Percentiles rank a stretch among this genome's conserved stretches.
phyloP scores from a whole-genome alignment of 345 rosid species.

The Camelina neglecta region DNA sequence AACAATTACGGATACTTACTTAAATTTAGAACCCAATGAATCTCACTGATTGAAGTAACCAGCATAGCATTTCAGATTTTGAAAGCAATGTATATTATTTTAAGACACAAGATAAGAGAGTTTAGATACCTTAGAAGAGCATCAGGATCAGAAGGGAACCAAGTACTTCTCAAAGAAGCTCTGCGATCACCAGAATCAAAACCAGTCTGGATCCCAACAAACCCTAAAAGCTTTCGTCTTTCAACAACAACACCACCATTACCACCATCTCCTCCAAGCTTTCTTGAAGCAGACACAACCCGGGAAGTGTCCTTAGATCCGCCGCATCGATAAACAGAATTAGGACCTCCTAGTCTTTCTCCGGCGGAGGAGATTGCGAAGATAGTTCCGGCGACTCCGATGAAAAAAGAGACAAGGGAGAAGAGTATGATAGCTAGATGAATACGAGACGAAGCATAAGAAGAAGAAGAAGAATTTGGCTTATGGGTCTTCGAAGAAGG shows the following conservation, averaged over 20 bases:
- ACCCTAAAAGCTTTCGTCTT: slow-evolving; percentile 71
- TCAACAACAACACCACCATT: slow-evolving; percentile 49
- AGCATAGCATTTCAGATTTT: background rate
- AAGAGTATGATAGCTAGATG: slow-evolving; percentile 54
- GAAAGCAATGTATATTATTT: slow-evolving; percentile 17
- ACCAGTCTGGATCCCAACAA: slow-evolving; percentile 83
- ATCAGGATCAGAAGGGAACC: slow-evolving; percentile 83
- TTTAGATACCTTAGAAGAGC: slow-evolving; percentile 65
- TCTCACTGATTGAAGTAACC: background rate
- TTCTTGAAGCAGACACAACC: slow-evolving; percentile 44
- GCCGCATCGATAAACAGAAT: slow-evolving; percentile 63
- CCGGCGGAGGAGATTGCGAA: slow-evolving; percentile 58
- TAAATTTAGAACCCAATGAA: background rate
- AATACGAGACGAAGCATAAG: slow-evolving; percentile 38
- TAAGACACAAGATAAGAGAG: background rate
- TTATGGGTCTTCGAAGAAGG: slow-evolving; percentile 54
- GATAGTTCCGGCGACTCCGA: slow-evolving; percentile 66
- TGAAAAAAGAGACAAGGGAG: slow-evolving; percentile 56
- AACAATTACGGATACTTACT: background rate
- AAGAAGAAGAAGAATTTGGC: slow-evolving; percentile 30
- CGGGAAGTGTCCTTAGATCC: slow-evolving; percentile 65
- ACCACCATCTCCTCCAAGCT: slow-evolving; percentile 46
- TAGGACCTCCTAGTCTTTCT: slow-evolving; percentile 11
- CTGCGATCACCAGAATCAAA: slow-evolving; percentile 66
- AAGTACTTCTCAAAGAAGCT: slow-evolving; percentile 61